These are phyloP conservation scores for Geotrichum aggregatum DNA, from an alignment of 1,139 yeast genomes.

Conservation along the genomic window DNA sequence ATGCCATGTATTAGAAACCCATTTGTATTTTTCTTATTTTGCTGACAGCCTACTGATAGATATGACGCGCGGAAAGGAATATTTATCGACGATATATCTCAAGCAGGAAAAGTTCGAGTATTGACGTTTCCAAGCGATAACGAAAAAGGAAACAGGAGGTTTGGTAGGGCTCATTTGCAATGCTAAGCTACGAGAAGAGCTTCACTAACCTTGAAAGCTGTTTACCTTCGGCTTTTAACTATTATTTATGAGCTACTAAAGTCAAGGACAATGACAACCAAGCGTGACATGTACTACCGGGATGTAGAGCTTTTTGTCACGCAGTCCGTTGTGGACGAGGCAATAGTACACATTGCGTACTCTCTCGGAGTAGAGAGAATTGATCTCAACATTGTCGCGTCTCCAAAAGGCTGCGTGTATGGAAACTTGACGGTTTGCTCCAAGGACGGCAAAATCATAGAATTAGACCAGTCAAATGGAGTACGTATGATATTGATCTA, in stretches of 20 bases:
- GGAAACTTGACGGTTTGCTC: constrained; percentile 39
- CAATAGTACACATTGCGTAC: constrained; percentile 39
- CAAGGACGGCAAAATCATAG: constrained; percentile 23
- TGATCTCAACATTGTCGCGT: constrained; percentile 49
- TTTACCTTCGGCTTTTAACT: constrained; percentile 22
- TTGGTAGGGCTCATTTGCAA: constrained; percentile 11
- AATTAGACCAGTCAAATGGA: constrained; percentile 24
- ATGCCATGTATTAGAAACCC: not conserved
- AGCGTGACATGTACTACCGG: constrained; percentile 62
- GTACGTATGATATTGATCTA: constrained; percentile 9
- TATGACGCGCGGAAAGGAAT: too few relatives aligned
- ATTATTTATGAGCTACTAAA: constrained; percentile 23
- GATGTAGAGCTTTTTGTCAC: constrained; percentile 53
- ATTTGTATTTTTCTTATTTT: too few relatives aligned
- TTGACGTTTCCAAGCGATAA: constrained; percentile 4
- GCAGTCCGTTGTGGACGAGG: constrained; percentile 47
- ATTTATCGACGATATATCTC: too few relatives aligned
- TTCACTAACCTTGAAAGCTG: constrained; percentile 5
- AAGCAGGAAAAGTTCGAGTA: not conserved
- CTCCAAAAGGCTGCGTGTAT: constrained; percentile 60
- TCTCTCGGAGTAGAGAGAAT: constrained; percentile 32
- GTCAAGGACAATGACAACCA: constrained; percentile 39
- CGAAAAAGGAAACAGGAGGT: constrained; percentile 7
- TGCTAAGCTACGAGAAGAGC: too few relatives aligned
- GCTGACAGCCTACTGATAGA: not conserved